These are phyloP conservation scores for Chenopodium album DNA, from an alignment of 148 eudicot species.

Conservation along the genomic window DNA sequence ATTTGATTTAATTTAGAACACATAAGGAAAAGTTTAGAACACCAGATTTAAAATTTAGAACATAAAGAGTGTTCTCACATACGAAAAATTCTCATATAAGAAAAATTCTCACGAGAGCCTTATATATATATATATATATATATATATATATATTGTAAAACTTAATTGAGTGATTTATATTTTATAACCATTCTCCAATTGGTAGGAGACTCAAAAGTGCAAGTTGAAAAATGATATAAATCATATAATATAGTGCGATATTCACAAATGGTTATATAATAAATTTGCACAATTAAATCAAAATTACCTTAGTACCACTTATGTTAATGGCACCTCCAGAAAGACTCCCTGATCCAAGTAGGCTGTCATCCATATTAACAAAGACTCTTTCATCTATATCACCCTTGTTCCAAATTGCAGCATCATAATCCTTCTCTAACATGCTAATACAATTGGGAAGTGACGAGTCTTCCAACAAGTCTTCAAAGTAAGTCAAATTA, in stretches of 20 bases:
- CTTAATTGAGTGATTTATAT: no score
- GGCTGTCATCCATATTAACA: slow-evolving; percentile 71
- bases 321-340: slow-evolving; percentile 75
- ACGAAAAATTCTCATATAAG: no score
- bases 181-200: no score
- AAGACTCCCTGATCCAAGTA: slow-evolving; percentile 87
- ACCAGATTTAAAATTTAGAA: no score
- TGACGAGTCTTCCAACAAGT: slow-evolving; percentile 62
- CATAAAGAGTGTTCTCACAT: no score
- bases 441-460: slow-evolving; percentile 50
- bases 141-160: no score
- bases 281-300: not conserved
- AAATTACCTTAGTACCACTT: slow-evolving; percentile 65
- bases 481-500: slow-evolving; percentile 68
- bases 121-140: no score
- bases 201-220: not conserved
- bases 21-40: no score
- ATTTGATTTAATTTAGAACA: no score
- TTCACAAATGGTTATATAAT: not conserved
- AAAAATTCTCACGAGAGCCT: no score
- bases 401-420: slow-evolving; percentile 58
- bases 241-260: not conserved
- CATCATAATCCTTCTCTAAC: slow-evolving; percentile 78
- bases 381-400: slow-evolving; percentile 91
- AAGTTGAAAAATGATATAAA: not conserved